Conservation (phyloP, 2,329 filamentous ascomycete species). For the Raffaelea ambrosiae region DNA sequence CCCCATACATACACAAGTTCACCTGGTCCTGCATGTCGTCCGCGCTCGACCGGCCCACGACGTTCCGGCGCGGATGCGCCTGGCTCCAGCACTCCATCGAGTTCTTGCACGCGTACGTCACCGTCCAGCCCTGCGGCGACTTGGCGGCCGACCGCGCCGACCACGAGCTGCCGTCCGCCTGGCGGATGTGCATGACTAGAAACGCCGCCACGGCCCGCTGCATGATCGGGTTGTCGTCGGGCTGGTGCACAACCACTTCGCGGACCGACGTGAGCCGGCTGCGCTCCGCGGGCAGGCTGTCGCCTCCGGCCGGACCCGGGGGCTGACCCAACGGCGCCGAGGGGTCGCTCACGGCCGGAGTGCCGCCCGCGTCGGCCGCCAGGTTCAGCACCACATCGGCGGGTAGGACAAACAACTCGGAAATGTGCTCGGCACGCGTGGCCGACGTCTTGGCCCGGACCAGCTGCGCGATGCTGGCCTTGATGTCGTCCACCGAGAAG, state of each 20-base stretch:
- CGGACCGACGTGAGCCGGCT: neutral
- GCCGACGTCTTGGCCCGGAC: slow-evolving; percentile 34
- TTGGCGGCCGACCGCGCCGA: slow-evolving; percentile 33
- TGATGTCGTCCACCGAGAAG: slow-evolving; percentile 36
- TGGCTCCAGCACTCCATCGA: slow-evolving; percentile 43
- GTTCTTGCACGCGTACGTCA: slow-evolving; percentile 44
- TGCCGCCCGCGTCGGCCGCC: neutral
- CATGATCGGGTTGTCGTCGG: slow-evolving; percentile 35
- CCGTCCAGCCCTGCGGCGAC: slow-evolving; percentile 40
- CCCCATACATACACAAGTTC: slow-evolving; percentile 29
- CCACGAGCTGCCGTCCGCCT: slow-evolving; percentile 42
- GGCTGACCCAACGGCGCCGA: too few relatives aligned
- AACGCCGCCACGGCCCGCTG: slow-evolving; percentile 42
- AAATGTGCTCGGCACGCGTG: slow-evolving; percentile 41
- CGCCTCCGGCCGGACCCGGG: too few relatives aligned
- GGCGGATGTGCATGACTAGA: slow-evolving; percentile 33
- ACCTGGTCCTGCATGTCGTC: slow-evolving; percentile 35
- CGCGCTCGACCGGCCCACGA: slow-evolving; percentile 41
- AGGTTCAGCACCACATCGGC: slow-evolving; percentile 35
- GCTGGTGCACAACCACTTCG: slow-evolving; percentile 30
- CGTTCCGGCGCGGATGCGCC: slow-evolving; percentile 28
- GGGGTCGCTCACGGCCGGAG: slow-evolving; percentile 2
- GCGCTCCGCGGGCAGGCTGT: slow-evolving; percentile 11
- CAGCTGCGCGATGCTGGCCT: slow-evolving; percentile 31
- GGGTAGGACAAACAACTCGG: slow-evolving; percentile 37